Conservation (phyloP, 2,329 filamentous ascomycete genomes). For the Diaporthe citri region DNA sequence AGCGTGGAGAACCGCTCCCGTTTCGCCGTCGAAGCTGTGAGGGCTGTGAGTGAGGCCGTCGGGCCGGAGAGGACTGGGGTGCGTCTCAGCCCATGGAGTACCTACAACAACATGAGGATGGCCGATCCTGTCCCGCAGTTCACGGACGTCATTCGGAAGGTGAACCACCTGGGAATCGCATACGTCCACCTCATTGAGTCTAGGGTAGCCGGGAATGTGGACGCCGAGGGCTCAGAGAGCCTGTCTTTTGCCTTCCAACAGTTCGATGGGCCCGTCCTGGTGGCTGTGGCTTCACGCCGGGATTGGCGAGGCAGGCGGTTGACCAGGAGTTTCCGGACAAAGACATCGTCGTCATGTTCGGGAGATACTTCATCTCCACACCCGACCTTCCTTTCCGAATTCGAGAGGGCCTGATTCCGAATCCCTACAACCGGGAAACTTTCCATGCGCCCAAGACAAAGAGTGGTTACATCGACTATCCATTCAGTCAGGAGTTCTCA, state of each 20-base stretch:
- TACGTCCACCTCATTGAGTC: slow-evolving; percentile 33
- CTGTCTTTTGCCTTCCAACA: slow-evolving; percentile 18
- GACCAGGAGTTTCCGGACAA: slow-evolving; percentile 21
- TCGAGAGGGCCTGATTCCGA: not conserved
- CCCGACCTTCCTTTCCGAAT: slow-evolving; percentile 58
- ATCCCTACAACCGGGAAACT: not conserved
- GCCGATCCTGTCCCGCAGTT: slow-evolving; percentile 27
- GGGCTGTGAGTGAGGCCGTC: slow-evolving; percentile 54
- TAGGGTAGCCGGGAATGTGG: not conserved
- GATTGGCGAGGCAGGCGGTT: slow-evolving; percentile 6
- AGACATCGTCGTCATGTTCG: slow-evolving; percentile 47
- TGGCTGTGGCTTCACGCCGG: slow-evolving; percentile 20
- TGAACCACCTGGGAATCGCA: slow-evolving; percentile 7
- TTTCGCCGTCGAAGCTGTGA: slow-evolving; percentile 64
- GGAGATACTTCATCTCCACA: slow-evolving; percentile 57
- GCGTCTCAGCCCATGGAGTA: slow-evolving; percentile 22
- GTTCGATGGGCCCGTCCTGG: slow-evolving; percentile 17
- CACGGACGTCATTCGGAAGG: slow-evolving; percentile 8
- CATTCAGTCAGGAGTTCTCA: slow-evolving; percentile 4
- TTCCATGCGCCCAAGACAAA: slow-evolving; percentile 5
- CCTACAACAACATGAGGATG: slow-evolving; percentile 13
- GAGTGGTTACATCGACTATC: slow-evolving; percentile 11
- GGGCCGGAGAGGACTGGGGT: slow-evolving; percentile 15
- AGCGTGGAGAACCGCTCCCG: slow-evolving; percentile 66
- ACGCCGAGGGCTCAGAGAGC: slow-evolving; percentile 6